Evolutionary conservation across 2,329 filamentous ascomycete genomes (phyloP), one percentile per base, ranked within the genome.

Genomic region (Ophiostoma australiae): DNA sequence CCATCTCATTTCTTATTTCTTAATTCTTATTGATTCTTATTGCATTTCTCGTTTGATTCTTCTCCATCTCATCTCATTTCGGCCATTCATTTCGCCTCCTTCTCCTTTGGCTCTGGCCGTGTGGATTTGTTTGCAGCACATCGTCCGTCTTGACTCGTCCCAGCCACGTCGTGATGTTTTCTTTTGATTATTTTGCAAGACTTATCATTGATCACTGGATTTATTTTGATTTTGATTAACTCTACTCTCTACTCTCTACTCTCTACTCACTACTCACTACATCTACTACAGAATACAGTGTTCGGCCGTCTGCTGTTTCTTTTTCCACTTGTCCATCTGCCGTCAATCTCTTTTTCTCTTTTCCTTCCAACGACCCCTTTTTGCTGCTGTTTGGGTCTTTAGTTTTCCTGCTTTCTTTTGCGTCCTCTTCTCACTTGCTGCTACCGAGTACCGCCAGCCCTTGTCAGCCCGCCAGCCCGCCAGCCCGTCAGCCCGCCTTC

Each of bases 331-430:
- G 17, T 58, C 10, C 27, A 58, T 58, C 52, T 58, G 52, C 52
- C 52, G 52, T 58, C 23, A 58, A 58, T 58, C n/a, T 27, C n/a
- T 58, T 58, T 17, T 58, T 17, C 52, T 41, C 48, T 52, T n/a
- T 52, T 58, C 17, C 52, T 13, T 55, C 48, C 8, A 4, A 58
- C n/a, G n/a, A 58, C 23, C 23, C n/a, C 52, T 23, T 58, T 58
- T 15, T n/a, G n/a, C n/a, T n/a, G n/a, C 27, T 31, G 5, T 23
- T 52, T 52, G 27, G 27, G 27, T 15, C 48, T 55, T 13, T 23
- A 31, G 23, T 23, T 58, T 58, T 27, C 48, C 52, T 58, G 15
- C 52, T 58, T 27, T 58, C 23, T 58, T 27, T 58, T 55, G 20
- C 5, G 20, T 55, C 48, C 2, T n/a, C 44, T n/a, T n/a, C n/a